Evolutionary conservation across 805 yeast genomes (phyloP).

Genomic region (Zygoascus flipseniorum): DNA sequence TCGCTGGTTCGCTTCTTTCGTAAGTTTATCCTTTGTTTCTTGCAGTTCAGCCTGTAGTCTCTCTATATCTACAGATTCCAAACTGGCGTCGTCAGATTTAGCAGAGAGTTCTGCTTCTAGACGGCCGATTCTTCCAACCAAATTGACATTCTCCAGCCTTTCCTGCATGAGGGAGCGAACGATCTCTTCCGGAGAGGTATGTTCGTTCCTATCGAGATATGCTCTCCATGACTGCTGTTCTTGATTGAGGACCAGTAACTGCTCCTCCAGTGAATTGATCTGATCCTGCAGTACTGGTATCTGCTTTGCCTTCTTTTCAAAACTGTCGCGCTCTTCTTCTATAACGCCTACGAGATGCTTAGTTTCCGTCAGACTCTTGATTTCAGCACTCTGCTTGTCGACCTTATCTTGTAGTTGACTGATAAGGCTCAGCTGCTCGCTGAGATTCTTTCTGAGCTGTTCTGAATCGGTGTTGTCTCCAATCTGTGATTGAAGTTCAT

Average conservation of each 20-base stretch:
- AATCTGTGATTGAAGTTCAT: background rate
- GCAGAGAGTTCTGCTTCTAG: conserved; percentile 24
- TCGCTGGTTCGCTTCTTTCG: conserved; percentile 32
- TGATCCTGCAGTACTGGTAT: conserved; percentile 38
- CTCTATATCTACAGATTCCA: conserved; percentile 23
- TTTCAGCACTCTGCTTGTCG: conserved; percentile 43
- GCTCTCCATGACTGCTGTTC: conserved; percentile 42
- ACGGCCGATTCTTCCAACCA: conserved; percentile 27
- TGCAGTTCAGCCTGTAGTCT: conserved; percentile 24
- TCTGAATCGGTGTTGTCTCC: background rate
- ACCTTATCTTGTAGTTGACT: conserved; percentile 44
- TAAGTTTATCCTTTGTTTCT: conserved; percentile 27
- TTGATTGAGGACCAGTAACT: conserved; percentile 39
- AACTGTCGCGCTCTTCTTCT: conserved; percentile 43
- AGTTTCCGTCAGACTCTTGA: conserved; percentile 41
- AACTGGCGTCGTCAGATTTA: conserved; percentile 15
- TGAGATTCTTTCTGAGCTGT: conserved; percentile 18
- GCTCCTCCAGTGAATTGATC: conserved; percentile 41
- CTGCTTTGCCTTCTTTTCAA: conserved; percentile 32
- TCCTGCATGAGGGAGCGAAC: conserved; percentile 30
- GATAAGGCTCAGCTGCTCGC: conserved; percentile 37
- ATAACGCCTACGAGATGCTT: conserved; percentile 42
- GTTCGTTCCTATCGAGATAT: conserved; percentile 32
- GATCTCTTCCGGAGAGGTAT: conserved; percentile 35
- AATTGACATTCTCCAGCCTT: conserved; percentile 22